These are phyloP conservation scores for Lentinula sp. DNA, from an alignment of 768 basidiomycete species.

Conservation along the genomic window DNA sequence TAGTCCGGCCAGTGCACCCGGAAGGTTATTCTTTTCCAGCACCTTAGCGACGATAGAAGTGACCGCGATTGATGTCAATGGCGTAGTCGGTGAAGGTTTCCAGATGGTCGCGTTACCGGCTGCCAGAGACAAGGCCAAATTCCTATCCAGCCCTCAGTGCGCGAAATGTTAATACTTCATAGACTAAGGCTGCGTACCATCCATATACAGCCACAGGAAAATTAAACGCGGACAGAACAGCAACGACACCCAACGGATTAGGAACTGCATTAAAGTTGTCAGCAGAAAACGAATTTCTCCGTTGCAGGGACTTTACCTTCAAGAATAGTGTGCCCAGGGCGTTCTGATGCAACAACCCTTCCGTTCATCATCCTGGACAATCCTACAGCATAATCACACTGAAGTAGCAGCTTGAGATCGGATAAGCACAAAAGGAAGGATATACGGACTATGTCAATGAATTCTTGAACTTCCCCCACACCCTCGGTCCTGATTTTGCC, in stretches of 20 bases:
- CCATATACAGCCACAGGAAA: constrained; percentile 94
- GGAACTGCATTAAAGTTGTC: constrained; percentile 51
- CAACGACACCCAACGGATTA: constrained; percentile 74
- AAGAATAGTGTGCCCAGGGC: constrained; percentile 85
- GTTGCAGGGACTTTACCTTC: constrained; percentile 49
- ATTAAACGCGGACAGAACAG: constrained; percentile 89
- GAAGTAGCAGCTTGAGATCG: not conserved
- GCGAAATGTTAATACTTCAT: not conserved
- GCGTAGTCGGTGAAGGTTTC: constrained; percentile 91
- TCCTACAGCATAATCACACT: constrained; percentile 95
- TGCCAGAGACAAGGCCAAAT: constrained; percentile 80
- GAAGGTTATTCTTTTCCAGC: constrained; percentile 75
- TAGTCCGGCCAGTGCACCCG: constrained; percentile 78
- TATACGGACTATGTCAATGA: constrained; percentile 79
- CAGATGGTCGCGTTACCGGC: constrained; percentile 92
- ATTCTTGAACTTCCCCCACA: constrained; percentile 90
- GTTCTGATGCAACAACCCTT: constrained; percentile 78
- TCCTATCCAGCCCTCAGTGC: constrained; percentile 45
- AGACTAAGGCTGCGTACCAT: constrained; percentile 42
- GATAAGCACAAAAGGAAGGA: not conserved
- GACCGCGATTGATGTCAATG: constrained; percentile 86
- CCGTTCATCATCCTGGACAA: constrained; percentile 95
- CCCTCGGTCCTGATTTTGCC: constrained; percentile 91
- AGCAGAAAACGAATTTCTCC: not conserved
- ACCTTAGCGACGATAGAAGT: constrained; percentile 80